Base-by-base conservation (phyloP, 108 stramenopile genomes). In the Cyclotella baltica region DNA sequence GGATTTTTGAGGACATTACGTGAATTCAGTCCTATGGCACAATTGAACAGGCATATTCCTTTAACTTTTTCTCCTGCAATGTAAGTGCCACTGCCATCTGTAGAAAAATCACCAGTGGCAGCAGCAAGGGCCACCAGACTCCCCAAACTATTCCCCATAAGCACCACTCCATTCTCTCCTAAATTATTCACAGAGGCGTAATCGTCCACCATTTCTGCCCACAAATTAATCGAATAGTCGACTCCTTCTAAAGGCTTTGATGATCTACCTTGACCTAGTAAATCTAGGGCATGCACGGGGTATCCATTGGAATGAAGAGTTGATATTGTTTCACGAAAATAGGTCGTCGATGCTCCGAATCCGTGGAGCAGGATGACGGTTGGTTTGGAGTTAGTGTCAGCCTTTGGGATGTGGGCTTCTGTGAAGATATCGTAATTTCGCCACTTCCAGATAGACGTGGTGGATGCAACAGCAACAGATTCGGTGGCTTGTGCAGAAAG, bases 1-100 rank as follows among this genome's bases (percentile, higher is more conserved):
- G 83, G 76, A 70, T 86, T 81, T 62, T 76, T 86, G 15, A 88
- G 16, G 3, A 87, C 51, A 66, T 89, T 89, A 38, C 78, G 71
- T 4, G 84, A 85, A 58, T 90, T 90, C 84, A 90, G 65, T 19
- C 89, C 89, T 2, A 90, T 73, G 5, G 86, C 89, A 65, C 87
- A 87, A 65, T 90, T 90, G 69, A 83, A 88, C 31, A 90, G 75
- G 33, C 89, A 80, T 1, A 90, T 62, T 19, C 89, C 89, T 46
- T 68, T 76, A 20, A 78, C 48, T 20, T 58, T 13, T 59, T 76
- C 76, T 25, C 78, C 77, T 0, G 73, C 59, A 16, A 79, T 11
- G 48, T 79, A 75, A 5, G n/a, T 64, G 65, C 20, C 13, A 52
- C 53, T 58, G 25, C 30, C 38, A 27, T 71, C 22, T 0, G 30